Evolutionary conservation across 2,329 filamentous ascomycete genomes (phyloP), one percentile per base, ranked within the genome.

Genomic region (Davidsoniella virescens): DNA sequence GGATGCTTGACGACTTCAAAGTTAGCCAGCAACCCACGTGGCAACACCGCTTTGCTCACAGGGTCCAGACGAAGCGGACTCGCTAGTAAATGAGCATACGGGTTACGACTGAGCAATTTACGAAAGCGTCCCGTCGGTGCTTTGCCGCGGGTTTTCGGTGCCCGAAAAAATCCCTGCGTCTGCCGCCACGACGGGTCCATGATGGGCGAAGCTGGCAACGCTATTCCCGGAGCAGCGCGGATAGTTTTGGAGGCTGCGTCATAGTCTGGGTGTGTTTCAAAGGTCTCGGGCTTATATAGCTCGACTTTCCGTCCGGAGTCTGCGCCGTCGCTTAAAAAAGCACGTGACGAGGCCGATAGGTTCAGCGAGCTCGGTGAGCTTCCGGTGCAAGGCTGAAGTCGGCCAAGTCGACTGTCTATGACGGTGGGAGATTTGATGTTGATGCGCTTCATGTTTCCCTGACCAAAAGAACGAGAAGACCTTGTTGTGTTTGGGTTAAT

Each of bases 81-180:
- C 26, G 74, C 73, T 18, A 87, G 70, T 5, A 78, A 74, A 42
- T 70, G 70, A 2, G 82, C 82, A 56, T 75, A 86, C 2, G 79
- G 69, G 55, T 84, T 87, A 37, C 69, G 68, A 26, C 65, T 66
- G 1, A 87, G 64, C 52, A 75, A 71, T 51, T 67, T 68, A 58
- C 80, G 75, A 53, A 85, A 75, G 2, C 69, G 63, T 10, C 63
- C 67, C 2, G 52, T 56, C 0, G 59, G 57, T 5, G 43, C 43
- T 26, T 55, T 26, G 9, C 17, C 39, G 23, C 66, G 61, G 17
- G 61, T 51, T 52, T 63, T 60, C 42, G 59, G 36, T 0, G 60
- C 57, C 52, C 68, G 69, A 41, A 62, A 68, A 54, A 64, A 71
- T 12, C 67, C 65, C 38, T 65, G 60, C 51, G 62, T 67, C 0